Conservation (phyloP, 345 rosid genomes). For the Melaleuca alternifolia region DNA sequence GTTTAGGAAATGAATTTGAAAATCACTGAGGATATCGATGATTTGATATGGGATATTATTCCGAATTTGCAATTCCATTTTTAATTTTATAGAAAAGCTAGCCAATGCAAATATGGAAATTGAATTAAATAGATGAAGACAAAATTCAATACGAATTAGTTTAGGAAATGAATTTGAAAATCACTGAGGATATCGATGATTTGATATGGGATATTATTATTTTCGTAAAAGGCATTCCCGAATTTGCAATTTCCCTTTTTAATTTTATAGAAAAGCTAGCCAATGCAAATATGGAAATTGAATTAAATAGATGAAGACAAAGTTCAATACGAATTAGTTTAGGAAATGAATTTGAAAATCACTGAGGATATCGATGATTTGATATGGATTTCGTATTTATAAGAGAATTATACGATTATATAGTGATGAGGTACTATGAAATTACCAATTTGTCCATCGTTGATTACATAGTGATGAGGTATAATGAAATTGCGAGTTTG, state of each 20-base stretch:
- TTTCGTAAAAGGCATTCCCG: no score
- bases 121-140: background rate
- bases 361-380: background rate
- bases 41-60: background rate
- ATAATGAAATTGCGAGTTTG: no score
- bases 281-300: background rate
- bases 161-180: background rate
- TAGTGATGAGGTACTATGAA: background rate
- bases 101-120: background rate
- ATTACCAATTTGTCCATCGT: no score
- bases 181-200: background rate
- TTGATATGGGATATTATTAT: no score
- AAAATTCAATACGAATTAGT: background rate
- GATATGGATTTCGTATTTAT: background rate
- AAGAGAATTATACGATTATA: background rate
- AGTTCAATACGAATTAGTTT: background rate
- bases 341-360: background rate
- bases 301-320: background rate
- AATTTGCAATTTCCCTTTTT: no score
- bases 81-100: no score
- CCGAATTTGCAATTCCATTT: no score
- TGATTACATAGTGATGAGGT: no score
- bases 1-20: background rate
- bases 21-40: background rate
- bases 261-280: no score